Conservation (phyloP, 257 asterid genomes). For the Solanum gandarillasii region DNA sequence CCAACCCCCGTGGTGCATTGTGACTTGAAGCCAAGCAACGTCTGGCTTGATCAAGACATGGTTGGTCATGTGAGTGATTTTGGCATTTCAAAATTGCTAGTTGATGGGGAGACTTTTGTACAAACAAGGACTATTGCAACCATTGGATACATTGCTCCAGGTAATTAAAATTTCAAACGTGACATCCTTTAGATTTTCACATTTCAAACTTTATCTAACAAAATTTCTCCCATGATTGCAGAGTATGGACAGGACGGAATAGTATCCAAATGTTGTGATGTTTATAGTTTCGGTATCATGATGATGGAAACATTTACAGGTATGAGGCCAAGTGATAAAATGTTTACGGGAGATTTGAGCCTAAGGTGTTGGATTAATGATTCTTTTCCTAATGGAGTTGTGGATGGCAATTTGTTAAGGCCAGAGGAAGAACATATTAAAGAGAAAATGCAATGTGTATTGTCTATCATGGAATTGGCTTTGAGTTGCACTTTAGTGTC, state of each 20-base stretch:
- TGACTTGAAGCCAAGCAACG: constrained; percentile 8
- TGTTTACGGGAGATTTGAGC: background rate
- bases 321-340: background rate
- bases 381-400: background rate
- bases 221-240: background rate
- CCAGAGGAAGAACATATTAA: background rate
- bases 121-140: constrained; percentile 7
- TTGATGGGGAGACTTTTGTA: background rate
- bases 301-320: background rate
- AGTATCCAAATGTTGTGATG: background rate
- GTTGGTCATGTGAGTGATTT: constrained; percentile 12
- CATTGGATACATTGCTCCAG: constrained; percentile 9
- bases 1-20: constrained; percentile 5
- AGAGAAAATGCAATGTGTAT: background rate
- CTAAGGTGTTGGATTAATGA: background rate
- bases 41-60: constrained; percentile 6
- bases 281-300: background rate
- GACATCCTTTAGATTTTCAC: background rate
- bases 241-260: background rate
- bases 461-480: background rate
- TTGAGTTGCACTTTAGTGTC: background rate
- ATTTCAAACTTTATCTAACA: background rate
- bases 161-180: background rate
- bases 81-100: constrained; percentile 5
- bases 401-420: background rate